These are phyloP conservation scores for Rhodotorula paludigena DNA, from an alignment of 768 basidiomycete species.

Conservation along the genomic window DNA sequence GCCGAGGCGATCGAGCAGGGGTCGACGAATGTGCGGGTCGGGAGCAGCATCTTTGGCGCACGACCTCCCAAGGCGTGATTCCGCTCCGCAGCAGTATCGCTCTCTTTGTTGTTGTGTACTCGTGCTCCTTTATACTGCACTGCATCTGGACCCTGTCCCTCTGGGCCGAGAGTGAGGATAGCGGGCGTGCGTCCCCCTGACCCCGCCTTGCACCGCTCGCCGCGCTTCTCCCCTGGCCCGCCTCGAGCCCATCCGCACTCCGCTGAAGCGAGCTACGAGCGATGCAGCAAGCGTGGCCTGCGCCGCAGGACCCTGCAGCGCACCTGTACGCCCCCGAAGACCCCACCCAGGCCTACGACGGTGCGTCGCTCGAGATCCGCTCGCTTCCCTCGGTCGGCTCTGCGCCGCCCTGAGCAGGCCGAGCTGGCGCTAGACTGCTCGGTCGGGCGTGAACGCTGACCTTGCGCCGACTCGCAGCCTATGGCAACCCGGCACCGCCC, in stretches of 20 bases:
- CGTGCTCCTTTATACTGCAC: background rate
- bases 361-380: background rate
- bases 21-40: conserved; percentile 82
- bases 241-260: too few species aligned
- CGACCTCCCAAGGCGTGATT: conserved; percentile 45
- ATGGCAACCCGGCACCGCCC: background rate
- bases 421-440: too few species aligned
- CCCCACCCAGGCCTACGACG: background rate
- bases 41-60: conserved; percentile 80
- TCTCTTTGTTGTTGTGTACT: background rate
- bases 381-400: background rate
- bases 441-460: background rate
- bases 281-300: background rate
- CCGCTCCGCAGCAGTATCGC: background rate
- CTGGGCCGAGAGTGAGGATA: too few species aligned
- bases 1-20: conserved; percentile 77
- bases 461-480: background rate
- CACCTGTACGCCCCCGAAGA: background rate
- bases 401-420: too few species aligned
- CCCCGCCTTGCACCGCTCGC: too few species aligned
- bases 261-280: background rate
- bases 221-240: background rate
- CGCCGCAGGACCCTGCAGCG: background rate
- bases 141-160: too few species aligned
- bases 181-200: too few species aligned